Percentiles rank a stretch among this genome's conserved stretches.
phyloP scores from a whole-genome alignment of 2,329 filamentous ascomycete species.

The Ceratocystis cubensis region DNA sequence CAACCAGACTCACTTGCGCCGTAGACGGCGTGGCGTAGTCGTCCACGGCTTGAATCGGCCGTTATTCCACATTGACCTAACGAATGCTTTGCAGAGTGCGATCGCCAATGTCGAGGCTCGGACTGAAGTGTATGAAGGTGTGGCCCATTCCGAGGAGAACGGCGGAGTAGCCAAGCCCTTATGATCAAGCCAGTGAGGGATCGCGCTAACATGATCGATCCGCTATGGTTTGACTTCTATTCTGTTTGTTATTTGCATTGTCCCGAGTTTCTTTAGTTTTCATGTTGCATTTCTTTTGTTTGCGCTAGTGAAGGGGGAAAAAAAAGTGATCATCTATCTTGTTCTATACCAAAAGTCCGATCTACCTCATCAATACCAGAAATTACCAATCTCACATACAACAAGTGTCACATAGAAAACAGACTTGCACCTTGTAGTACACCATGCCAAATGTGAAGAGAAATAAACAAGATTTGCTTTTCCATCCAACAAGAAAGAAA shows the following conservation, averaged over 20 bases:
- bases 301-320: no score
- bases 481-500: constrained; percentile 1
- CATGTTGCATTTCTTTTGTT: no score
- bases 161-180: constrained; percentile 11
- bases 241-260: constrained; percentile 6
- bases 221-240: neutral
- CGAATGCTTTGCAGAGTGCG: constrained; percentile 75
- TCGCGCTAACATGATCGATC: neutral
- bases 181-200: neutral
- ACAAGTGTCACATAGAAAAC: no score
- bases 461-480: constrained; percentile 9
- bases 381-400: no score
- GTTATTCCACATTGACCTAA: constrained; percentile 87
- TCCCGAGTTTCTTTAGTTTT: neutral
- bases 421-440: no score
- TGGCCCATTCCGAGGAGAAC: neutral
- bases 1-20: constrained; percentile 1
- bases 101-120: constrained; percentile 61
- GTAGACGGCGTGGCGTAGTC: constrained; percentile 44
- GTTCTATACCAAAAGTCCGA: no score
- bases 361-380: no score
- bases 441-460: neutral
- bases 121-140: constrained; percentile 26
- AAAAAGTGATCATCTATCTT: no score
- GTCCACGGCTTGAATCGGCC: constrained; percentile 81